Evolutionary conservation across 768 basidiomycete species (phyloP).

Genomic region (Termitomyces heimii): DNA sequence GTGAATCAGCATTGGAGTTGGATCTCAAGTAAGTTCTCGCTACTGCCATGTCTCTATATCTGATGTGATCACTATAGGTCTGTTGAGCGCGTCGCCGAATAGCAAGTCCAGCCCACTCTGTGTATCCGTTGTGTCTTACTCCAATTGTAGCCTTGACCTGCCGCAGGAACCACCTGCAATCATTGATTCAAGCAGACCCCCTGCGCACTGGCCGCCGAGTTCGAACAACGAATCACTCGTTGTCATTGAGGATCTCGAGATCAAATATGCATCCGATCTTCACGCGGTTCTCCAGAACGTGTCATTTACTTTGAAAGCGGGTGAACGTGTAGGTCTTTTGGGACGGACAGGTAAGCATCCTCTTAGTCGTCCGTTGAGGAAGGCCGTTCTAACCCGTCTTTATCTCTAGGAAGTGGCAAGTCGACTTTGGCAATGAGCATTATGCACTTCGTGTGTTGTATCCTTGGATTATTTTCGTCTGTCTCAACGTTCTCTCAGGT

Average conservation of each 20-base stretch:
- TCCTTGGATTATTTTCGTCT: no score
- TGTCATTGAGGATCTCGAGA: constrained; percentile 64
- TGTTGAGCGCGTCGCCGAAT: constrained; percentile 86
- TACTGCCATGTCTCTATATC: neutral
- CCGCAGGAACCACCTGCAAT: no score
- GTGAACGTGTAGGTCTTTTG: constrained; percentile 74
- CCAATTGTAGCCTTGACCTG: no score
- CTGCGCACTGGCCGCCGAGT: constrained; percentile 90
- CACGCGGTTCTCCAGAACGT: no score
- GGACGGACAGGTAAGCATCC: no score
- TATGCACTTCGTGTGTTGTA: no score
- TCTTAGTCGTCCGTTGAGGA: no score
- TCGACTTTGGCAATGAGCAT: no score
- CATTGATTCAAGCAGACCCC: constrained; percentile 69
- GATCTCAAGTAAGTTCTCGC: constrained; percentile 58
- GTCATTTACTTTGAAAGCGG: constrained; percentile 60
- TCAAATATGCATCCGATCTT: constrained; percentile 82
- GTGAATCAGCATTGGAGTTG: constrained; percentile 57
- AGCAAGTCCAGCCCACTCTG: no score
- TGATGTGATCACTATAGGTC: constrained; percentile 40
- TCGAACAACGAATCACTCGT: constrained; percentile 55
- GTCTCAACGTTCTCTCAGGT: no score
- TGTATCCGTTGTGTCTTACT: no score
- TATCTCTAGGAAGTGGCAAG: no score
- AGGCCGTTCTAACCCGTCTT: neutral